Base-by-base conservation (phyloP, 805 yeast genomes). In the Saccharomycopsis oosterbeekiorum region DNA sequence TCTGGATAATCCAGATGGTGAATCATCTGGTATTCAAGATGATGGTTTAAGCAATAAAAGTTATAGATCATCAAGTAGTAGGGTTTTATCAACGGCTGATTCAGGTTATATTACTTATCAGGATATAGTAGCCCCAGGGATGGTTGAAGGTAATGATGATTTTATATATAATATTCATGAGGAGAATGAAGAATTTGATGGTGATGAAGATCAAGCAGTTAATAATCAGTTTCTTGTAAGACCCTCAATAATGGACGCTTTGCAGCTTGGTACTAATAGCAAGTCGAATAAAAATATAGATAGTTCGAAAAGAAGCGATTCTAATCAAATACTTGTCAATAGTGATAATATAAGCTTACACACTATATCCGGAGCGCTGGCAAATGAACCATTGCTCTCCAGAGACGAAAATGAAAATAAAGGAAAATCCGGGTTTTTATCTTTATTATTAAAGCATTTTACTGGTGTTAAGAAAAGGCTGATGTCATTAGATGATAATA, bases 191-290 rank as follows among this genome's bases (percentile, higher is more conserved):
- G 57, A 39, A 15, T 19, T 8, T 34, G 43, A 36, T 14, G 58
- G 26, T 11, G 51, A 53, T 2, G 55, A 37, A 9, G 57, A 50
- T 24, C 53, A 56, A 39, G 62, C 17, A 2, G 50, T 12, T 11
- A 29, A 34, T 8, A 56, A 19, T 19, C 51, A 29, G 19, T 57
- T 66, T 65, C 34, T 60, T 64, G 43, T 69, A 55, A 66, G 78
- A 39, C 70, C 77, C 14, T 76, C 80, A 1, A 56, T 78, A 11
- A 65, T 72, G 37, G 73, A 75, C 41, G 80, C 80, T 1, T 61
- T 75, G 8, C 75, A 74, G 56, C 68, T 77, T 47, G 53, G 47
- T 1, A 47, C 14, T 11, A 47, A 24, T 47, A 11, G 4, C 6
- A 24, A 24, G 21, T 6, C 21, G 69, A 71, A 59, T 21, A 21